Base-by-base conservation (phyloP, 2,329 filamentous ascomycete species). In the Penicillium sp. region DNA sequence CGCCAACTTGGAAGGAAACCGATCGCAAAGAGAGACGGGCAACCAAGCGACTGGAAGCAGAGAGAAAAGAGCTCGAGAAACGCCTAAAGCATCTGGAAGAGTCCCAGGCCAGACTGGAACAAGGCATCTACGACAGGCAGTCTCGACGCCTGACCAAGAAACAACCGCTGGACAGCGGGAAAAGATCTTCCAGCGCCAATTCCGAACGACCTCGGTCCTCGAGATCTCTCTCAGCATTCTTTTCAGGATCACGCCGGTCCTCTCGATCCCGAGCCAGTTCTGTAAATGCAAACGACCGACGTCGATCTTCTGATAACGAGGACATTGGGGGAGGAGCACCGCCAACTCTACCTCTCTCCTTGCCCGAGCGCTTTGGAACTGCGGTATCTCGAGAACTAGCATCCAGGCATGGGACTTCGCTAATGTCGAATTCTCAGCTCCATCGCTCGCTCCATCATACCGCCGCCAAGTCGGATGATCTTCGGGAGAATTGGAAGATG, bases 91-190 rank as follows among this genome's bases (percentile, higher is more conserved):
- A 63, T 10, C 60, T 69, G 2, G 67, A 69, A 48, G 64, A 65
- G 35, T 56, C 60, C 17, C 67, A 69, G 38, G 25, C 63, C 50
- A 49, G 65, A 66, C 55, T 55, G 48, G 45, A 64, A 49, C 31
- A 59, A 54, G 55, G 64, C 60, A 48, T 48, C 49, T 20, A 59
- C 45, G 70, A 67, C 47, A 66, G 68, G 42, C 63, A 63, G 15
- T 61, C 71, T 35, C 72, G 71, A 2, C 73, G 74, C 35, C 63
- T 76, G 15, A 71, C 69, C 15, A 76, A 76, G 58, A 76, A 75
- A 58, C 72, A 74, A 45, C 73, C 73, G 0, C 47, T 71, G 4
- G 62, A 60, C 20, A 72, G 59, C 55, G 69, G 69, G 31, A 71
- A 67, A 35, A 67, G 74, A 58, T 69, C 68, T 25, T 71, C 73